phyloP scores from a whole-genome alignment of 305 asterid species.

The Fraxinus ornus region DNA sequence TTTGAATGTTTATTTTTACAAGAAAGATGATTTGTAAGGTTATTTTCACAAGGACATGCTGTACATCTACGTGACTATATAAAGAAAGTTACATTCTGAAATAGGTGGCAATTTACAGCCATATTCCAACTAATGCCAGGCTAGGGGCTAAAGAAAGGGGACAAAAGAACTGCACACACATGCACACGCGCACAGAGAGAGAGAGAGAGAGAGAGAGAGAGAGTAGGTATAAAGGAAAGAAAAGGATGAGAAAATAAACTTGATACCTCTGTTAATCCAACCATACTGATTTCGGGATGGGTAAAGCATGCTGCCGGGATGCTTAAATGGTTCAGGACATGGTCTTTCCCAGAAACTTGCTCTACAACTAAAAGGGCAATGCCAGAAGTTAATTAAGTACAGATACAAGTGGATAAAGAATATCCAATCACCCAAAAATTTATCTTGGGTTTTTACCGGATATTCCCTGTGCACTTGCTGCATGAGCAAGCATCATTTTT shows the following conservation, averaged over 20 bases:
- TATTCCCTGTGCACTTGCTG: too few relatives aligned
- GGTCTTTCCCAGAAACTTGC: conserved; percentile 87
- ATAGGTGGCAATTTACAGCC: conserved; percentile 17
- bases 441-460: too few relatives aligned
- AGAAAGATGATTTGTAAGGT: neutral
- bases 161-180: neutral
- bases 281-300: conserved; percentile 99
- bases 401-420: neutral
- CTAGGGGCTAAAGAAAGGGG: conserved; percentile 5
- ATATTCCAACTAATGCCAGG: conserved; percentile 1
- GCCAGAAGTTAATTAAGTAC: conserved; percentile 21
- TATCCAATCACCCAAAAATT: too few relatives aligned
- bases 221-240: conserved; percentile 8
- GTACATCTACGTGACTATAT: neutral
- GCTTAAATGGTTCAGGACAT: conserved; percentile 86
- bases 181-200: neutral
- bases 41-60: conserved; percentile 12
- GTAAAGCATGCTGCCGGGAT: conserved; percentile 99
- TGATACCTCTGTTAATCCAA: conserved; percentile 91
- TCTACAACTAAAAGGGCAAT: conserved; percentile 48
- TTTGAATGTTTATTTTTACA: neutral
- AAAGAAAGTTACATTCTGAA: conserved; percentile 10
- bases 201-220: neutral
- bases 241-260: conserved; percentile 14
- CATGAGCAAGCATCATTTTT: too few relatives aligned